A percentile compares a stretch with the other conserved stretches of the same genome.
Evolutionary conservation across 768 basidiomycete species (phyloP).

Genomic region (Naematelia encephala): DNA sequence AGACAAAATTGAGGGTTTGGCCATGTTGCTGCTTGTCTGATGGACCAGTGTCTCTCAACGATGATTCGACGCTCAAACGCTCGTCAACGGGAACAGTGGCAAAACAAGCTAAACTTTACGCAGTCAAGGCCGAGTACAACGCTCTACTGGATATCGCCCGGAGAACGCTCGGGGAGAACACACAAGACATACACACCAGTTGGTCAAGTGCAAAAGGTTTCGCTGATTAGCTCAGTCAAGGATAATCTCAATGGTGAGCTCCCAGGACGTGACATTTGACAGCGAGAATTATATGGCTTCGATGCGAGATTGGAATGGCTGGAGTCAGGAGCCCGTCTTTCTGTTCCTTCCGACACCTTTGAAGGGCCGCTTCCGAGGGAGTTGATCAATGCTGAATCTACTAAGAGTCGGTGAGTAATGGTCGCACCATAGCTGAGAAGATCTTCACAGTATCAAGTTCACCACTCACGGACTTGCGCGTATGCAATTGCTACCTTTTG

Average conservation of each 20-base stretch:
- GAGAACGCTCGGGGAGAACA: constrained; percentile 89
- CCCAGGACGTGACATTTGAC: background rate
- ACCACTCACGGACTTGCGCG: constrained; percentile 79
- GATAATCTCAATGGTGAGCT: constrained; percentile 9
- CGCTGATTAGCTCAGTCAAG: constrained; percentile 7
- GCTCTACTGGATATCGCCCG: constrained; percentile 88
- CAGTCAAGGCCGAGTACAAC: constrained; percentile 80
- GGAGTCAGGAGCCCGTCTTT: constrained; percentile 28
- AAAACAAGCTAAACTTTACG: constrained; percentile 79
- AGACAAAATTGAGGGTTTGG: background rate
- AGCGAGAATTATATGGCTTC: constrained; percentile 16
- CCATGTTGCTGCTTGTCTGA: background rate
- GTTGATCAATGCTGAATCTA: constrained; percentile 34
- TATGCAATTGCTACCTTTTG: constrained; percentile 48
- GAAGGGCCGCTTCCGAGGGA: constrained; percentile 19
- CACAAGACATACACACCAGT: constrained; percentile 65
- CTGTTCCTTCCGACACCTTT: constrained; percentile 14
- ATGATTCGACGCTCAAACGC: background rate
- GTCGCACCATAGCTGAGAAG: constrained; percentile 48
- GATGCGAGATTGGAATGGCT: constrained; percentile 17
- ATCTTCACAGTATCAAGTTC: constrained; percentile 63
- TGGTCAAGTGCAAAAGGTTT: constrained; percentile 6
- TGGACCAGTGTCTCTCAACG: background rate
- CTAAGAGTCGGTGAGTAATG: constrained; percentile 27
- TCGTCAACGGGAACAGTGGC: constrained; percentile 44